Base-by-base conservation (phyloP, 371 early-diverging fungal species). In the Choanephora cucurbitarum region DNA sequence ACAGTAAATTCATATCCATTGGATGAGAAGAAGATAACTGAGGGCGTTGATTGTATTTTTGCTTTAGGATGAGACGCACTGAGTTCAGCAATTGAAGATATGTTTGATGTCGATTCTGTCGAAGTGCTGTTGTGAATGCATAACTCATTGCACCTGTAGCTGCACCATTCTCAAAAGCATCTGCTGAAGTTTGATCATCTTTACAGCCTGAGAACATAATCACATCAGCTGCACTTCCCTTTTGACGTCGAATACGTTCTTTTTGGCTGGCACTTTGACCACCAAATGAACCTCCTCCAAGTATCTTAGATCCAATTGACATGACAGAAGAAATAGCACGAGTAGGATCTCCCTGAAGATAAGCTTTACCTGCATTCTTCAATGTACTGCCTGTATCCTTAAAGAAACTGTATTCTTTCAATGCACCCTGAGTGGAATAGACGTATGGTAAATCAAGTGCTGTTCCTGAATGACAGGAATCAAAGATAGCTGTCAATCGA, bases 161-260 rank as follows among this genome's bases (percentile, higher is more conserved):
- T 21, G 73, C 66, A 3, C 81, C 82, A 34, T 76, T 74, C 57
- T 79, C 80, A n/a, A 67, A 62, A 17, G 93, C 80, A 71, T 97
- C 96, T 0, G 96, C 94, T 3, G 89, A 89, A 0, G 95, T 94
- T 69, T 96, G 95, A 49, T 75, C 74, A 59, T 97, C 97, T 66
- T 91, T 91, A 73, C 95, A 85, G 58, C 92, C 96, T 31, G 88
- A 86, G 56, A 95, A 91, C 90, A 91, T 89, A 52, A 91, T 82
- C 1, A 92, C 90, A 67, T 92, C 92, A 19, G 91, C 90, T 48
- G 80, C 64, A 9, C 79, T 84, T 34, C 82, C 79, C 68, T 87
- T 88, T 74, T 79, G 18, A 77, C 72, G 13, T 50, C 37, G 37
- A 37, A 37, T 37, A 14, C 37, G 37, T 37, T 37, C 37, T 37